Evolutionary conservation across 2,329 filamentous ascomycete genomes (phyloP).

Genomic region (Dactylellina cionopaga): DNA sequence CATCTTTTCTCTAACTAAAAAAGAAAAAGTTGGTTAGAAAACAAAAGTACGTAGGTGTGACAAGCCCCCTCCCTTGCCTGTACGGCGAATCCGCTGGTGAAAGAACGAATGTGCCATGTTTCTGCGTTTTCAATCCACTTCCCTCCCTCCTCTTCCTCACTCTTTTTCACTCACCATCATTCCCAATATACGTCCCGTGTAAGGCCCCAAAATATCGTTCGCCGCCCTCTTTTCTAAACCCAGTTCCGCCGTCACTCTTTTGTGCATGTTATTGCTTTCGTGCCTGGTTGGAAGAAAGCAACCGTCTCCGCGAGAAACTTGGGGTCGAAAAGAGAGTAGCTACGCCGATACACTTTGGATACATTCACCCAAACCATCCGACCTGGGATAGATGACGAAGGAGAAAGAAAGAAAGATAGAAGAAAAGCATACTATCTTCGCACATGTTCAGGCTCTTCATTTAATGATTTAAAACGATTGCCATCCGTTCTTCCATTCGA

Average conservation of each 20-base stretch:
- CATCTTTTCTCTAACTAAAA: too few relatives aligned
- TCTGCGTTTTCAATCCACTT: slow-evolving; percentile 38
- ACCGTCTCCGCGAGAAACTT: background rate
- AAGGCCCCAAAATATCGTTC: background rate
- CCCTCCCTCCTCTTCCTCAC: background rate
- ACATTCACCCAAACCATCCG: background rate
- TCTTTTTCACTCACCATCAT: too few relatives aligned
- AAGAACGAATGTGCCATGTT: slow-evolving; percentile 11
- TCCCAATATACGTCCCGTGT: slow-evolving; percentile 1
- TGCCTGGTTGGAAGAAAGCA: background rate
- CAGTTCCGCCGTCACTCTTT: background rate
- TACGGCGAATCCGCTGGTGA: slow-evolving; percentile 34
- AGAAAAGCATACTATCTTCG: too few relatives aligned
- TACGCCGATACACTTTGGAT: background rate
- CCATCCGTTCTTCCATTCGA: too few relatives aligned
- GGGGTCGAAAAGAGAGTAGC: too few relatives aligned
- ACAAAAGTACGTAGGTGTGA: slow-evolving; percentile 43
- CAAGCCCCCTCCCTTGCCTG: slow-evolving; percentile 36
- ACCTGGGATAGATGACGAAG: background rate
- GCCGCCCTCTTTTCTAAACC: background rate
- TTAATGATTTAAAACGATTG: too few relatives aligned
- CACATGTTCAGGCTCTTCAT: too few relatives aligned
- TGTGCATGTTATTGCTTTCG: background rate
- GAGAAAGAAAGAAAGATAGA: background rate
- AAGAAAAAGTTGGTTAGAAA: slow-evolving; percentile 24